These are phyloP conservation scores for Neurospora sp. DNA, from an alignment of 2,329 filamentous ascomycete species.

Conservation along the genomic window DNA sequence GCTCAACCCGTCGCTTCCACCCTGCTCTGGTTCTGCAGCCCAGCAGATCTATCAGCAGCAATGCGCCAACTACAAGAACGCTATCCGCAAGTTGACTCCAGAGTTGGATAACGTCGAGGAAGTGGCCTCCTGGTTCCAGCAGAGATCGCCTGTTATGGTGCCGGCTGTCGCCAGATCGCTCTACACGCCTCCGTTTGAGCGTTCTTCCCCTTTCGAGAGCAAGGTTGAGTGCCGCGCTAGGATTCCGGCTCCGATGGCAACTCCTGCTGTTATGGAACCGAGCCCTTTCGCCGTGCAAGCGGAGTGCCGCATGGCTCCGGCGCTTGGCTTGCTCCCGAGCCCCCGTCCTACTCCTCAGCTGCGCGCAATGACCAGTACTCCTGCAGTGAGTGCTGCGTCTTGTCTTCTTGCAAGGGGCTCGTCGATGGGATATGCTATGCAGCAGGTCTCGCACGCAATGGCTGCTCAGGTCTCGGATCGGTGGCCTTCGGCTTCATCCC, in stretches of 20 bases:
- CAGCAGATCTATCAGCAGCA: constrained; percentile 33
- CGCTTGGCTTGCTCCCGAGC: constrained; percentile 46
- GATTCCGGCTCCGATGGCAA: constrained; percentile 29
- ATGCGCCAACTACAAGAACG: constrained; percentile 45
- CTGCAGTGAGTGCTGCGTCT: constrained; percentile 45
- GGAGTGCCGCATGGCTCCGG: constrained; percentile 38
- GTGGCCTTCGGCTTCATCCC: constrained; percentile 39
- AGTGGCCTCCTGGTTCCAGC: constrained; percentile 27
- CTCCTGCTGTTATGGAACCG: constrained; percentile 42
- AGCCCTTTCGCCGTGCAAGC: constrained; percentile 31
- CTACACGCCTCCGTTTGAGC: constrained; percentile 32
- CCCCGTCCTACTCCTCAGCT: constrained; percentile 48
- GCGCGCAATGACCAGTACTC: constrained; percentile 43
- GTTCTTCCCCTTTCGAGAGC: constrained; percentile 22
- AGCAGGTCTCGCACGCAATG: constrained; percentile 38
- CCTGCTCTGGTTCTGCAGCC: constrained; percentile 39
- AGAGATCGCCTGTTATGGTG: constrained; percentile 19
- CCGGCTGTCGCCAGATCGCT: constrained; percentile 32
- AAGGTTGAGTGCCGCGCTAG: constrained; percentile 24
- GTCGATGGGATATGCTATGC: constrained; percentile 53
- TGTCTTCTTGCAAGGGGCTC: constrained; percentile 37
- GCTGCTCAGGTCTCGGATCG: constrained; percentile 42
- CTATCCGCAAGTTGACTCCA: constrained; percentile 46
- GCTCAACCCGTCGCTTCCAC: constrained; percentile 59
- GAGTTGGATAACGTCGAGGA: constrained; percentile 49